A percentile compares a stretch with the other conserved stretches of the same genome.
Conservation (phyloP, 495 filamentous ascomycete species). For the Saxophila tyrrhenica region DNA sequence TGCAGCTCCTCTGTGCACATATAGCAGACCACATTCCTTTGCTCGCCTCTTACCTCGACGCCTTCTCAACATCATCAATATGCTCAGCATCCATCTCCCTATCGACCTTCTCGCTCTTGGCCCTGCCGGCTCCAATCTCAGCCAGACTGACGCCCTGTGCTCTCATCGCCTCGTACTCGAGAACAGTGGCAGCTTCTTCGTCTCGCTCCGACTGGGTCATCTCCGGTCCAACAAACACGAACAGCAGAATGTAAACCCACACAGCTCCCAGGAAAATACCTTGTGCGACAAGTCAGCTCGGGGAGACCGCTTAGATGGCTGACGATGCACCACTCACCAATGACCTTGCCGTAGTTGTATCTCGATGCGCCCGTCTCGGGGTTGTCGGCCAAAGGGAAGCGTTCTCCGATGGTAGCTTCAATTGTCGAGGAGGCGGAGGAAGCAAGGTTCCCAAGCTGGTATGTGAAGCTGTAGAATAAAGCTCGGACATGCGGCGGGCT, state of each 20-base stretch:
- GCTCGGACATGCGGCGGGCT: slow-evolving; percentile 27
- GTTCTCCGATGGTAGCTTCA: slow-evolving; percentile 30
- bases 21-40: too few relatives aligned
- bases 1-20: too few relatives aligned
- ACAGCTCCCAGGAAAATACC: slow-evolving; percentile 26
- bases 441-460: slow-evolving; percentile 34
- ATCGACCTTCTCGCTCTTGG: slow-evolving; percentile 3
- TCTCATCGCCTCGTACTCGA: slow-evolving; percentile 25
- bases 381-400: slow-evolving; percentile 25
- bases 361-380: slow-evolving; percentile 19
- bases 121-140: slow-evolving; percentile 20
- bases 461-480: slow-evolving; percentile 29
- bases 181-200: slow-evolving; percentile 23
- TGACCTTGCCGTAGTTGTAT: slow-evolving; percentile 26
- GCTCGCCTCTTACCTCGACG: background rate
- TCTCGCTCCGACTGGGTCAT: slow-evolving; percentile 31
- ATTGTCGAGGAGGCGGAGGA: slow-evolving; percentile 33
- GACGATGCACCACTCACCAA: slow-evolving; percentile 1
- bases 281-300: too few relatives aligned
- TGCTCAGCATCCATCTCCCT: background rate
- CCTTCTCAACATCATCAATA: background rate
- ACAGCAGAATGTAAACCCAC: slow-evolving; percentile 29
- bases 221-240: slow-evolving; percentile 30
- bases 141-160: slow-evolving; percentile 23
- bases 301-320: too few relatives aligned